Evolutionary conservation across 2,329 filamentous ascomycete genomes (phyloP), one percentile per base, ranked within the genome.

Genomic region (Penicillium occitanis): DNA sequence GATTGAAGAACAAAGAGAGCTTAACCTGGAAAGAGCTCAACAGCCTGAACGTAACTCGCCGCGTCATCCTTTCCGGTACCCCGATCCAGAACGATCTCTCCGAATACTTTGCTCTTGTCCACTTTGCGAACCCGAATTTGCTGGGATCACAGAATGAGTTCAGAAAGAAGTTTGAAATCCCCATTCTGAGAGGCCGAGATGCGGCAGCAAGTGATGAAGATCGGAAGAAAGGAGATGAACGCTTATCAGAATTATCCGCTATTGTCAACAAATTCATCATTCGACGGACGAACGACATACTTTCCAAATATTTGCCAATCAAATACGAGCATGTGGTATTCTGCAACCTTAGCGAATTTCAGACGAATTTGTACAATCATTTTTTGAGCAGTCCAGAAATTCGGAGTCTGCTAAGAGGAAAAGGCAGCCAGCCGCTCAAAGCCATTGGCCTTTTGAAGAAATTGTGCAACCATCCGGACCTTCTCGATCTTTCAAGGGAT

Each of bases 321-420:
- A 99, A 99, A 82, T 99, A 99, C 79, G 95, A 99, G 78, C 95
- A 99, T 76, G 95, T 99, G 35, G 95, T 99, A 0, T 99, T 99
- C 80, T 99, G 95, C 84, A 94, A 94, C 72, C 85, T 97, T 55
- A 91, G 95, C 17, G 91, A 91, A 0, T 98, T 99, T 80, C 95
- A 99, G 77, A 85, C 93, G 64, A 91, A 92, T 70, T 83, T 99
- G 1, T 99, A 99, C 83, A 97, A 97, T 74, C 92, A 97, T 78
- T 99, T 99, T 78, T 93, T 99, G 78, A 92, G 91, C 60, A 97
- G 93, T 67, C 94, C 95, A 0, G 92, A 96, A 68, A 98, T 99
- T 73, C 93, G 96, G 76, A 93, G 91, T 63, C 83, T 99, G 53
- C 86, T 99, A 42, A 88, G 91, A 70, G 95, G 95, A 68, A 98